These are phyloP conservation scores for Candida manassasensis DNA, from an alignment of 805 yeast genomes.

Conservation along the genomic window DNA sequence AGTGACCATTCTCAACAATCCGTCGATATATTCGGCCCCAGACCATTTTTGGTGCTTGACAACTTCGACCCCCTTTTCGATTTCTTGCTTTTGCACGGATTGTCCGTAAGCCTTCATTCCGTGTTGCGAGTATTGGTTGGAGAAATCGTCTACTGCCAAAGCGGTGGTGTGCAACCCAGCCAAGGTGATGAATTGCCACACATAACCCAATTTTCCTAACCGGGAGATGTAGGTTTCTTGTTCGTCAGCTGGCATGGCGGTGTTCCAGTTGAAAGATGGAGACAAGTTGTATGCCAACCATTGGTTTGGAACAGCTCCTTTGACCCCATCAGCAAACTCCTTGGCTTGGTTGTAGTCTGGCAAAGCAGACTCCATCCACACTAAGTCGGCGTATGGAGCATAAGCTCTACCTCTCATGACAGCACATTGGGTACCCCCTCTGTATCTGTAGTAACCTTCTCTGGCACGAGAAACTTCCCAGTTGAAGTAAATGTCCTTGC, in stretches of 20 bases:
- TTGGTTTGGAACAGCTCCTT: slow-evolving; percentile 74
- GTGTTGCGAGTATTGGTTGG: slow-evolving; percentile 67
- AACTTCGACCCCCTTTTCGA: slow-evolving; percentile 85
- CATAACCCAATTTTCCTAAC: slow-evolving; percentile 83
- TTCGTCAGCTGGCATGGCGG: slow-evolving; percentile 81
- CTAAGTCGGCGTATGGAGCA: slow-evolving; percentile 91
- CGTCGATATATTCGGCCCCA: slow-evolving; percentile 95
- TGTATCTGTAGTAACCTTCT: slow-evolving; percentile 95
- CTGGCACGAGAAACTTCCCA: slow-evolving; percentile 95
- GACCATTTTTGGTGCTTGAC: slow-evolving; percentile 99
- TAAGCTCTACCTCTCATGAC: slow-evolving; percentile 93
- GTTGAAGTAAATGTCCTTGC: slow-evolving; percentile 81
- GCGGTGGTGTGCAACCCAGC: slow-evolving; percentile 98
- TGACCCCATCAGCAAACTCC: slow-evolving; percentile 91
- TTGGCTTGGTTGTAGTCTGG: slow-evolving; percentile 92
- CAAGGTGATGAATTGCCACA: slow-evolving; percentile 96
- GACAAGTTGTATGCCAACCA: slow-evolving; percentile 97
- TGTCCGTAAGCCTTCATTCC: slow-evolving; percentile 98
- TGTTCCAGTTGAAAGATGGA: slow-evolving; percentile 97
- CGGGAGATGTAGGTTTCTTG: slow-evolving; percentile 88
- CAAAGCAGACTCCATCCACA: slow-evolving; percentile 97
- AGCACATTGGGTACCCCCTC: slow-evolving; percentile 96
- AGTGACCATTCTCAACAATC: slow-evolving; percentile 79
- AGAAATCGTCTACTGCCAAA: slow-evolving; percentile 79
- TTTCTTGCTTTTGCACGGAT: slow-evolving; percentile 80